Evolutionary conservation across 2,329 filamentous ascomycete species (phyloP).

Genomic region (Westerdykella ornata): DNA sequence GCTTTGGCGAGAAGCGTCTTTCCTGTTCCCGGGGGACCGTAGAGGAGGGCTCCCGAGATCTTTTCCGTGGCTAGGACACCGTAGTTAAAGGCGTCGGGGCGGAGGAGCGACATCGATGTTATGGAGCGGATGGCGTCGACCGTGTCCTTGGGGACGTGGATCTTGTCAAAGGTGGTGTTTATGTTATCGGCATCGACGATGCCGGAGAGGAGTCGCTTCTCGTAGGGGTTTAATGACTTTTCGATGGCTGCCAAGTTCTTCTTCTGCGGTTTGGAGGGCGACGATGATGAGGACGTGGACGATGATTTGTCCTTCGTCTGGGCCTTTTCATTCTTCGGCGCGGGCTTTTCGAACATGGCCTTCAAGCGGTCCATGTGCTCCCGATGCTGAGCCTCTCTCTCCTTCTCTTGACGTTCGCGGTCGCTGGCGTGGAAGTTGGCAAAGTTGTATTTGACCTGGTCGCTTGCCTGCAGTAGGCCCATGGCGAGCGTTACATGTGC

Average conservation of each 20-base stretch:
- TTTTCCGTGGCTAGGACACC: slow-evolving; percentile 86
- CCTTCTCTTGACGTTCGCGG: background rate
- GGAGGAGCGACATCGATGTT: slow-evolving; percentile 76
- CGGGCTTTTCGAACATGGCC: background rate
- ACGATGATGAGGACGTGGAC: too few relatives aligned
- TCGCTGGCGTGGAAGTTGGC: slow-evolving; percentile 11
- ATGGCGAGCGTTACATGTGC: slow-evolving; percentile 40
- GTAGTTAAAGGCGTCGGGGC: slow-evolving; percentile 93
- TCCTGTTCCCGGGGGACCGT: slow-evolving; percentile 72
- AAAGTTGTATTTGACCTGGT: slow-evolving; percentile 43
- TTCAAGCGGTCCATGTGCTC: slow-evolving; percentile 10
- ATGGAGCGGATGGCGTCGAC: slow-evolving; percentile 82
- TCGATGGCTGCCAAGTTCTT: slow-evolving; percentile 8
- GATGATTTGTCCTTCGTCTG: too few relatives aligned
- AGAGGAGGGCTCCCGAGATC: slow-evolving; percentile 81
- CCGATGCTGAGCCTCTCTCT: slow-evolving; percentile 20
- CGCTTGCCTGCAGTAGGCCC: slow-evolving; percentile 41
- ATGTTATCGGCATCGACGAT: slow-evolving; percentile 78
- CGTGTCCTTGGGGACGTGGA: slow-evolving; percentile 75
- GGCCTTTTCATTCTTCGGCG: background rate
- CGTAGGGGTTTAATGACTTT: slow-evolving; percentile 57
- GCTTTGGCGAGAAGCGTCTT: slow-evolving; percentile 59
- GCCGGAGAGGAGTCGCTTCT: slow-evolving; percentile 73
- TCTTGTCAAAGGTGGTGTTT: slow-evolving; percentile 77
- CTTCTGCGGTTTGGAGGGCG: background rate